A percentile compares a stretch with the other conserved stretches of the same genome.
phyloP scores from a whole-genome alignment of 495 filamentous ascomycete genomes.

The Achaetomiella virescens region DNA sequence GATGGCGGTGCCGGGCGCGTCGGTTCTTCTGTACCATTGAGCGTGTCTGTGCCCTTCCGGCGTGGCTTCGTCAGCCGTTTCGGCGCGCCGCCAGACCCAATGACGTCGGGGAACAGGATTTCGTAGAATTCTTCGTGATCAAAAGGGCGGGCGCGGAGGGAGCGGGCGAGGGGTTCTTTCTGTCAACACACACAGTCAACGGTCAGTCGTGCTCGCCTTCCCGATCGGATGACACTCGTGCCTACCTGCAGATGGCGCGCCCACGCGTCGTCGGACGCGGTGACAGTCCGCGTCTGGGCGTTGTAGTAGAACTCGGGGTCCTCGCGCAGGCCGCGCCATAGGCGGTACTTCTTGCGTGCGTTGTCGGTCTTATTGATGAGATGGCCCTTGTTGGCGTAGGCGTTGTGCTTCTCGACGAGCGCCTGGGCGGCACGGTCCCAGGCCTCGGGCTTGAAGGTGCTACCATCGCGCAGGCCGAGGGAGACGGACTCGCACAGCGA shows the following conservation, averaged over 20 bases:
- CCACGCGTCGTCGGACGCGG: constrained; percentile 45
- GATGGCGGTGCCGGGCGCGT: constrained; percentile 27
- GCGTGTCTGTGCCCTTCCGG: constrained; percentile 31
- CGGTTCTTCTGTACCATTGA: constrained; percentile 24
- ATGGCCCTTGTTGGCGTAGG: constrained; percentile 45
- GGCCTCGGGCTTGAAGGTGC: constrained; percentile 47
- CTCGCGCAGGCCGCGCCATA: constrained; percentile 46
- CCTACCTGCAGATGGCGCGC: constrained; percentile 41
- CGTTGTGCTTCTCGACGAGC: constrained; percentile 40
- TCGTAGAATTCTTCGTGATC: constrained; percentile 49
- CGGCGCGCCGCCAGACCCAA: constrained; percentile 45
- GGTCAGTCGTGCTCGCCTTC: not conserved
- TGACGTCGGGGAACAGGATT: constrained; percentile 45
- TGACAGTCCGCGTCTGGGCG: constrained; percentile 36
- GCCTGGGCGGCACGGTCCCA: constrained; percentile 45
- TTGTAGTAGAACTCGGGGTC: constrained; percentile 46
- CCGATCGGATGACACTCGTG: not conserved
- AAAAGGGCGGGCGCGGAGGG: constrained; percentile 41
- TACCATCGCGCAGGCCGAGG: constrained; percentile 42
- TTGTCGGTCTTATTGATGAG: constrained; percentile 52
- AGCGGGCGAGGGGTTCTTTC: constrained; percentile 45
- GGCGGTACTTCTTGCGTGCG: constrained; percentile 48
- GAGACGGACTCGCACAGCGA: constrained; percentile 46
- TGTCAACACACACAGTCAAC: constrained; percentile 9
- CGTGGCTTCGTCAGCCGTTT: constrained; percentile 46